phyloP scores from a whole-genome alignment of 1,284 basidiomycete genomes.

The Cutaneotrichosporon cavernicola region DNA sequence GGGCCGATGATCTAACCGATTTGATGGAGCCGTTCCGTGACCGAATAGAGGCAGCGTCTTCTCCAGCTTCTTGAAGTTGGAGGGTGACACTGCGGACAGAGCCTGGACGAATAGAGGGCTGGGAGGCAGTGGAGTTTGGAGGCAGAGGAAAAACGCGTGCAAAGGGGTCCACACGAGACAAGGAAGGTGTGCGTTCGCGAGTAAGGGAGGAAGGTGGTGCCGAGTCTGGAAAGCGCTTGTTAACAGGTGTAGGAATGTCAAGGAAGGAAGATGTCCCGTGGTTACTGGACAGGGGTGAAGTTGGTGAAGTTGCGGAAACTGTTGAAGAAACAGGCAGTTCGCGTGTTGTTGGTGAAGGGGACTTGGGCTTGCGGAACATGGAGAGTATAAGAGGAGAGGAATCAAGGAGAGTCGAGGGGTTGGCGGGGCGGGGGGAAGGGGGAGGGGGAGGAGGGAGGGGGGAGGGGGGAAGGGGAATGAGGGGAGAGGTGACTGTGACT shows the following conservation, averaged over 20 bases:
- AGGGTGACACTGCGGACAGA: slow-evolving; percentile 21
- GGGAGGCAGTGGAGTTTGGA: background rate
- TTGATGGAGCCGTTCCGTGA: slow-evolving; percentile 11
- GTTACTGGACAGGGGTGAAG: background rate
- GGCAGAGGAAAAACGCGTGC: slow-evolving; percentile 16
- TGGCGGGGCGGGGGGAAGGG: background rate
- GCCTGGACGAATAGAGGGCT: slow-evolving; percentile 22
- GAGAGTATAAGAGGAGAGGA: background rate
- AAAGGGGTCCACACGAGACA: slow-evolving; percentile 11
- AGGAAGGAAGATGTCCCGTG: slow-evolving; percentile 1
- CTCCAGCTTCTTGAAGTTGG: slow-evolving; percentile 15
- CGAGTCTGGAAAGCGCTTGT: background rate
- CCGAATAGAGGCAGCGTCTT: slow-evolving; percentile 22
- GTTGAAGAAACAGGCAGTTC: background rate
- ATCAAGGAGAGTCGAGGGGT: slow-evolving; percentile 1
- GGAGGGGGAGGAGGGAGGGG: background rate
- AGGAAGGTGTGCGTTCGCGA: background rate
- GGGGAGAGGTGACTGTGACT: background rate
- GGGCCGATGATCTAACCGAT: background rate
- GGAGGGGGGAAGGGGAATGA: background rate
- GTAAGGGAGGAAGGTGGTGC: background rate
- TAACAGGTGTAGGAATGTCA: slow-evolving; percentile 8
- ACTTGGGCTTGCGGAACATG: slow-evolving; percentile 11
- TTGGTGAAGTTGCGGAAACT: background rate
- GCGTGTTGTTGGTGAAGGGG: background rate